Conservation (phyloP, 306 rosid species). For the Hippophae rhamnoides region DNA sequence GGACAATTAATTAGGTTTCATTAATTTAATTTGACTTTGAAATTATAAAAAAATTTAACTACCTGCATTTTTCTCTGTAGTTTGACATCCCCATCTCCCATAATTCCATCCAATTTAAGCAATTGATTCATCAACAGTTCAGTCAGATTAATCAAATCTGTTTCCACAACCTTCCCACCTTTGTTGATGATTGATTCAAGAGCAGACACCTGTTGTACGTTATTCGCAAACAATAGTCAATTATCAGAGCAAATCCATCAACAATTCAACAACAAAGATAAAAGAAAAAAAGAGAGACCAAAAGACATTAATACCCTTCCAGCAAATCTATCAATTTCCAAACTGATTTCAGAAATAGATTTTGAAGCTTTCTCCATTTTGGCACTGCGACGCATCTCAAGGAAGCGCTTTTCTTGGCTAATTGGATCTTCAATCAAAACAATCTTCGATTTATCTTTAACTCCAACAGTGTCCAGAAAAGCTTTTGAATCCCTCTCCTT, state of each 20-base stretch:
- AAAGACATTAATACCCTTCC: constrained; percentile 42
- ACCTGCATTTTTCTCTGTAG: constrained; percentile 99
- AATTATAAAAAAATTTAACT: not conserved
- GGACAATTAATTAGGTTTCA: not conserved
- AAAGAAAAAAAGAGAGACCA: not conserved
- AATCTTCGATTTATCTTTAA: constrained; percentile 73
- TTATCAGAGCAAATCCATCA: constrained; percentile 10
- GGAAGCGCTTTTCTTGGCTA: constrained; percentile 68
- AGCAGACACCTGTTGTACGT: constrained; percentile 57
- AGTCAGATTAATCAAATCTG: constrained; percentile 54
- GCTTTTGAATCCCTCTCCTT: constrained; percentile 93
- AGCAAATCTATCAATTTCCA: constrained; percentile 81
- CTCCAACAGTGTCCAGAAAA: constrained; percentile 68
- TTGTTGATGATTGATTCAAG: constrained; percentile 60
- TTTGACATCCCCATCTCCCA: constrained; percentile 86
- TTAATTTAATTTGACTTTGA: too few species aligned
- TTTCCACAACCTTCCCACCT: constrained; percentile 77
- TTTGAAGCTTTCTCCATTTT: constrained; percentile 87
- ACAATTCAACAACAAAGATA: constrained; percentile 6
- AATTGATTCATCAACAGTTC: constrained; percentile 88
- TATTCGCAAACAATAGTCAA: constrained; percentile 21
- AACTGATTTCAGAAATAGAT: constrained; percentile 70
- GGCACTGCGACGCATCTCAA: constrained; percentile 74
- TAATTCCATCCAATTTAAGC: constrained; percentile 71
- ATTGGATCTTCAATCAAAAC: constrained; percentile 75